Conservation (phyloP, 805 yeast genomes). For the Suhomyces emberorum region DNA sequence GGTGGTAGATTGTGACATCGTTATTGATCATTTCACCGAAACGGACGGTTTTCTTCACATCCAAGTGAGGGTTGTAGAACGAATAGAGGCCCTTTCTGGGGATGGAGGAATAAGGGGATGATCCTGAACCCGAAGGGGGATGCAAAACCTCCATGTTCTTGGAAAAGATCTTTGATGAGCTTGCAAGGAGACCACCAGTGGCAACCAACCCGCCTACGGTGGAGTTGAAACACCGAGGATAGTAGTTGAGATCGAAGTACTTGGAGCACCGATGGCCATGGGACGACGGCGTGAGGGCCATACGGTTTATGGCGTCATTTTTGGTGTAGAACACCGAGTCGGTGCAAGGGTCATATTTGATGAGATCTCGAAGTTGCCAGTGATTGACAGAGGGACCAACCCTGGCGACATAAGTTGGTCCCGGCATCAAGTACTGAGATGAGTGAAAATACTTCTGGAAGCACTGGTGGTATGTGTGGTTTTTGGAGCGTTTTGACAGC, state of each 20-base stretch:
- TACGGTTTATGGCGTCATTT: constrained; percentile 45
- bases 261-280: constrained; percentile 14
- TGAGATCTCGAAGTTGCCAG: constrained; percentile 82
- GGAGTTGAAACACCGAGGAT: constrained; percentile 65
- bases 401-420: constrained; percentile 32
- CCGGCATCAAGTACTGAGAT: constrained; percentile 33
- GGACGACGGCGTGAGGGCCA: constrained; percentile 3
- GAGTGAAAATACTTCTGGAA: constrained; percentile 44
- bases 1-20: constrained; percentile 56
- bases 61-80: constrained; percentile 49
- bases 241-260: constrained; percentile 53
- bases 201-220: constrained; percentile 50
- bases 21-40: constrained; percentile 84
- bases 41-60: constrained; percentile 47
- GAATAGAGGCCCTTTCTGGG: constrained; percentile 59
- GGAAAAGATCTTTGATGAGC: constrained; percentile 29
- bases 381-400: constrained; percentile 42
- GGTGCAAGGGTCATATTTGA: constrained; percentile 46
- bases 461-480: constrained; percentile 19
- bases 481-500: constrained; percentile 1
- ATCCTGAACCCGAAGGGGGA: constrained; percentile 1
- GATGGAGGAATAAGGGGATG: background rate
- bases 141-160: constrained; percentile 22
- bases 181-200: constrained; percentile 48
- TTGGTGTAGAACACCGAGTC: constrained; percentile 56